A percentile compares a stretch with the other conserved stretches of the same genome.
phyloP scores from a whole-genome alignment of 345 rosid genomes.

The Populus davidiana region DNA sequence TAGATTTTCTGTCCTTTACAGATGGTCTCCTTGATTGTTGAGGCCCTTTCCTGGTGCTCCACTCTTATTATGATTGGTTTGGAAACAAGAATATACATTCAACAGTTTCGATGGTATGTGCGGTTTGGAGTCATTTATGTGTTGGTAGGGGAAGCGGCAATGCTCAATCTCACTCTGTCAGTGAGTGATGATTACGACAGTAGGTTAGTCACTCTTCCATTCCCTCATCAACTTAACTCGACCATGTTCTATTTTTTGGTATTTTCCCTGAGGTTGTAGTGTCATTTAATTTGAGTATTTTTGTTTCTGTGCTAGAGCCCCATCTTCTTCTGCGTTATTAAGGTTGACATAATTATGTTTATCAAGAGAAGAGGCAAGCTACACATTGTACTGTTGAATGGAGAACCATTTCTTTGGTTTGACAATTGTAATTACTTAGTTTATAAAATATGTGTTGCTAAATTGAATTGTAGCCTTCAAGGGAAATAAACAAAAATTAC shows the following conservation, averaged over 20 bases:
- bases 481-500: not conserved
- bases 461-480: not conserved
- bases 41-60: conserved; percentile 29
- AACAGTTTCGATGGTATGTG: conserved; percentile 34
- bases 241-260: not conserved
- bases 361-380: not conserved
- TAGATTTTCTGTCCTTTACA: conserved; percentile 10
- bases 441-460: not conserved
- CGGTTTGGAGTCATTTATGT: conserved; percentile 34
- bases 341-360: not conserved
- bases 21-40: conserved; percentile 23
- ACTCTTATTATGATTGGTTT: conserved; percentile 26
- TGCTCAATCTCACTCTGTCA: conserved; percentile 23
- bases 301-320: not conserved
- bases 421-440: not conserved
- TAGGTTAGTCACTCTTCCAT: conserved; percentile 15
- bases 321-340: not conserved
- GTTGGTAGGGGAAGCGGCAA: conserved; percentile 28
- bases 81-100: conserved; percentile 28
- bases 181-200: conserved; percentile 15
- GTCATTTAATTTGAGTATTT: not conserved
- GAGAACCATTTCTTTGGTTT: not conserved
- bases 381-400: not conserved
- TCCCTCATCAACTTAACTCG: not conserved
- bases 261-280: not conserved